Conservation (phyloP, 345 rosid species). For the Euphorbia lathyris region DNA sequence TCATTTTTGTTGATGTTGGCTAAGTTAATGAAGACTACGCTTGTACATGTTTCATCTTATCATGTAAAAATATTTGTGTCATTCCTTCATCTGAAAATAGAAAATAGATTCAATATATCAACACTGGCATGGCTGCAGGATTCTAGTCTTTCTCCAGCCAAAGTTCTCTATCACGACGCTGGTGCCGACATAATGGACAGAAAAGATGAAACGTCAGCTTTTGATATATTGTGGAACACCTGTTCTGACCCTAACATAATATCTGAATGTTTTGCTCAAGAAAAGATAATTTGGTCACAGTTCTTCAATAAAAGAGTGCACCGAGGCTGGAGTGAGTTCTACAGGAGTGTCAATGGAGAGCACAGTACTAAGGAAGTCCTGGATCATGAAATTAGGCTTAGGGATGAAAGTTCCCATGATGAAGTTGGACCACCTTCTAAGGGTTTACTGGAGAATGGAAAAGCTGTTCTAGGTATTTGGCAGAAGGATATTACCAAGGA, state of each 20-base stretch:
- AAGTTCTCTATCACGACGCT: slow-evolving; percentile 34
- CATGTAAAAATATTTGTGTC: slow-evolving; percentile 55
- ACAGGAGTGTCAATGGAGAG: slow-evolving; percentile 36
- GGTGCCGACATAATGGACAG: slow-evolving; percentile 32
- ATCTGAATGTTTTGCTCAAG: slow-evolving; percentile 54
- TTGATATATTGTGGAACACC: slow-evolving; percentile 52
- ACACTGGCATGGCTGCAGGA: slow-evolving; percentile 63
- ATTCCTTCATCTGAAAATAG: slow-evolving; percentile 49
- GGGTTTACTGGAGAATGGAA: slow-evolving; percentile 38
- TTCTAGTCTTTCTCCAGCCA: slow-evolving; percentile 40
- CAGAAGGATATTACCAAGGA: slow-evolving; percentile 49
- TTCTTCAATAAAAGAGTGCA: slow-evolving; percentile 37
- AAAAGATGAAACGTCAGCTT: slow-evolving; percentile 35
- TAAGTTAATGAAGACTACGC: slow-evolving; percentile 39
- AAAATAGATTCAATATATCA: slow-evolving; percentile 45
- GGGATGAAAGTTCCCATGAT: slow-evolving; percentile 29
- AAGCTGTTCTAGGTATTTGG: slow-evolving; percentile 43
- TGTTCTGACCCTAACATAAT: slow-evolving; percentile 66
- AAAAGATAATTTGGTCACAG: slow-evolving; percentile 46
- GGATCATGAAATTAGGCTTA: slow-evolving; percentile 34
- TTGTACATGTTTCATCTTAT: slow-evolving; percentile 61
- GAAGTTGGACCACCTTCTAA: slow-evolving; percentile 36
- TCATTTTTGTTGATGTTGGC: slow-evolving; percentile 39
- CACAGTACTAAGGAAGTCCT: slow-evolving; percentile 28
- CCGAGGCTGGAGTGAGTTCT: slow-evolving; percentile 54